Evolutionary conservation across 345 rosid species (phyloP).

Genomic region (Eucalyptus viminalis): DNA sequence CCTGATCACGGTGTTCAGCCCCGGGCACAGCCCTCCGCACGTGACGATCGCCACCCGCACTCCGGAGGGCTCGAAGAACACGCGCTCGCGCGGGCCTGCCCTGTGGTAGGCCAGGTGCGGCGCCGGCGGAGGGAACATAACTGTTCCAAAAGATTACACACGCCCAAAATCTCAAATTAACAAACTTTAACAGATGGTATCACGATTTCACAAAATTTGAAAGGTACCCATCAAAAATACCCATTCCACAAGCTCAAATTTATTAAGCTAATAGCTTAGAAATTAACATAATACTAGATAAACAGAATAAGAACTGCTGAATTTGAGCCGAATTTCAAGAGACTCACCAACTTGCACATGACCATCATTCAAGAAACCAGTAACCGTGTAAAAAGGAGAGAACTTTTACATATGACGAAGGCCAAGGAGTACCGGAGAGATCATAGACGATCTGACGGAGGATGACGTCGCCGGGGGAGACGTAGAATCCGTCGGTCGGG

Average conservation of each 20-base stretch:
- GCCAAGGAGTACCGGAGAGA: constrained; percentile 17
- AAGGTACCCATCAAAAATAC: neutral
- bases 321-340: neutral
- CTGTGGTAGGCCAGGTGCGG: constrained; percentile 37
- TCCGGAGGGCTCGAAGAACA: constrained; percentile 27
- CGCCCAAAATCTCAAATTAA: neutral
- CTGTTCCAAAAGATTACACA: neutral
- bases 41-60: constrained; percentile 66
- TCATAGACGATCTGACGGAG: constrained; percentile 46
- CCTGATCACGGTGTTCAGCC: constrained; percentile 76
- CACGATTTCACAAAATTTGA: neutral
- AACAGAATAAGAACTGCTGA: neutral
- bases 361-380: neutral
- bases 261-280: neutral
- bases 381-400: neutral
- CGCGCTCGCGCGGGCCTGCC: constrained; percentile 63
- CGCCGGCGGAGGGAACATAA: neutral
- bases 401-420: neutral
- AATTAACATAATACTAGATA: neutral
- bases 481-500: constrained; percentile 59
- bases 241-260: neutral
- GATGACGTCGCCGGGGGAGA: constrained; percentile 40
- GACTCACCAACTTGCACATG: neutral
- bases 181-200: neutral
- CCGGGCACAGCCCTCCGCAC: constrained; percentile 92